Conservation (phyloP, 192 early-diverging fungal genomes). For the Geranomyces variabilis region DNA sequence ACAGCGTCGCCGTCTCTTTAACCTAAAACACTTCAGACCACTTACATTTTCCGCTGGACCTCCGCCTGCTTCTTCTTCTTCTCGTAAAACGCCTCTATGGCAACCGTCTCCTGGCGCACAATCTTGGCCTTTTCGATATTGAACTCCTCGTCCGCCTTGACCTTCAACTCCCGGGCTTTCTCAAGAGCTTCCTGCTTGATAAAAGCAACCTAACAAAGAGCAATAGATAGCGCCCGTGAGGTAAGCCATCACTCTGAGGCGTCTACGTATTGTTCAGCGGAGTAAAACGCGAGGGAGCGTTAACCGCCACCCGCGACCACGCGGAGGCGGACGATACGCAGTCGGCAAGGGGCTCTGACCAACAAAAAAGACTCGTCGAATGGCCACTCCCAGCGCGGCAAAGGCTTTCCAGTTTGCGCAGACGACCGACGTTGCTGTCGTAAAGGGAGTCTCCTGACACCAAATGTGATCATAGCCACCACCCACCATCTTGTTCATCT, state of each 20-base stretch:
- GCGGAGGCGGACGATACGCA: no score
- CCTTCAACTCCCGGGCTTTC: conserved; percentile 97
- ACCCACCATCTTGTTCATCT: conserved; percentile 98
- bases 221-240: conserved; percentile 1
- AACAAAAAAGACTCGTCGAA: no score
- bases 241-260: not conserved
- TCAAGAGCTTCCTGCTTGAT: conserved; percentile 99
- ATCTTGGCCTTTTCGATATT: conserved; percentile 99
- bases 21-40: no score
- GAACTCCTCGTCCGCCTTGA: conserved; percentile 99
- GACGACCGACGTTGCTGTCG: no score
- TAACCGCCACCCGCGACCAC: no score
- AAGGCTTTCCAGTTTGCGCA: no score
- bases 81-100: conserved; percentile 93
- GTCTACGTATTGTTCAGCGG: no score
- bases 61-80: conserved; percentile 98
- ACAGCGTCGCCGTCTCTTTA: no score
- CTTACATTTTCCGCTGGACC: conserved; percentile 91
- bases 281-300: no score
- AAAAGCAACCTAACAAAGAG: conserved; percentile 76
- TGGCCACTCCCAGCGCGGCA: no score
- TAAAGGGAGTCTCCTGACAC: no score
- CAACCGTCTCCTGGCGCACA: conserved; percentile 94
- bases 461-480: not conserved
- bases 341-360: no score